These are phyloP conservation scores for Ophiostoma himal-ulmi DNA, from an alignment of 2,329 filamentous ascomycete species.

Conservation along the genomic window DNA sequence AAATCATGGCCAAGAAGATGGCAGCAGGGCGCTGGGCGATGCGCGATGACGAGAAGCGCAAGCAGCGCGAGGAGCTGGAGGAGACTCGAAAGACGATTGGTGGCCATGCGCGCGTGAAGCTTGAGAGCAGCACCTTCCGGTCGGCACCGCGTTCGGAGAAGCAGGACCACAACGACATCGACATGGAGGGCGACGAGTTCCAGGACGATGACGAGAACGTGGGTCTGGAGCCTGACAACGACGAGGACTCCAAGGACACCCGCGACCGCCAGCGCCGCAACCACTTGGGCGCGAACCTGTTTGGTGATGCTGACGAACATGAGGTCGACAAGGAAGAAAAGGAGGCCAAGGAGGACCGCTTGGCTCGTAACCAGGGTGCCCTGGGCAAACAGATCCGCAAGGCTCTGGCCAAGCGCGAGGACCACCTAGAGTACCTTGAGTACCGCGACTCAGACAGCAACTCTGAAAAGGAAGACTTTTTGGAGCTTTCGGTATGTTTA, in stretches of 20 bases:
- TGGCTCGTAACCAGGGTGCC: slow-evolving; percentile 63
- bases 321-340: slow-evolving; percentile 70
- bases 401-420: slow-evolving; percentile 75
- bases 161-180: slow-evolving; percentile 64
- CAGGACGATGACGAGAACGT: slow-evolving; percentile 81
- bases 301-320: slow-evolving; percentile 62
- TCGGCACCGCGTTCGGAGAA: slow-evolving; percentile 57
- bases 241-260: slow-evolving; percentile 70
- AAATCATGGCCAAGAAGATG: slow-evolving; percentile 71
- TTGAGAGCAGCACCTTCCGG: slow-evolving; percentile 60
- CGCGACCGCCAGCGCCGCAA: slow-evolving; percentile 69
- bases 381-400: slow-evolving; percentile 75
- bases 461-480: slow-evolving; percentile 35
- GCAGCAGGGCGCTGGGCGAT: slow-evolving; percentile 77
- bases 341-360: slow-evolving; percentile 59
- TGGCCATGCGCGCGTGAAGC: slow-evolving; percentile 57
- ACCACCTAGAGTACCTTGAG: slow-evolving; percentile 78
- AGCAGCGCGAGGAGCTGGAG: slow-evolving; percentile 54
- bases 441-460: slow-evolving; percentile 80
- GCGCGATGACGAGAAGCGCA: slow-evolving; percentile 57
- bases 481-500: slow-evolving; percentile 33
- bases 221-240: slow-evolving; percentile 68
- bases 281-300: slow-evolving; percentile 82
- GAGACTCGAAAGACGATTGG: slow-evolving; percentile 50
- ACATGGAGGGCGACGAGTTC: slow-evolving; percentile 67